phyloP scores from a whole-genome alignment of 202 grass and related monocot species.

The Panicum hallii region DNA sequence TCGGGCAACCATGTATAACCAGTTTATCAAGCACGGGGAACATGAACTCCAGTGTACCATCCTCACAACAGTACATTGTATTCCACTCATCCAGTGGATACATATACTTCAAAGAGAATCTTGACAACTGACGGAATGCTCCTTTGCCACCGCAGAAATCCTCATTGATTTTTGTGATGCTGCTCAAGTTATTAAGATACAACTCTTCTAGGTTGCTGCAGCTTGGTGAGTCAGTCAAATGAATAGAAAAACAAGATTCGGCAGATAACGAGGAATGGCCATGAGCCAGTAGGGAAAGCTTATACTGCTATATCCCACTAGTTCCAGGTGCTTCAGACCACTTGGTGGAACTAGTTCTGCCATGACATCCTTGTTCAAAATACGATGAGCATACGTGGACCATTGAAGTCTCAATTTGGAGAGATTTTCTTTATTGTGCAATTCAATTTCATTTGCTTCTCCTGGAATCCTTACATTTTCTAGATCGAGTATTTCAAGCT shows the following conservation, averaged over 20 bases:
- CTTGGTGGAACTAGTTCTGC: not conserved
- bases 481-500: not conserved
- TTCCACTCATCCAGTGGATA: not conserved
- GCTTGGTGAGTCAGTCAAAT: accelerated
- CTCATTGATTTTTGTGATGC: not conserved
- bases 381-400: not conserved
- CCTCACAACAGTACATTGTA: not conserved
- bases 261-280: not conserved
- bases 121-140: not conserved
- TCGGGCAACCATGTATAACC: accelerated
- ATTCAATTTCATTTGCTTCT: not conserved
- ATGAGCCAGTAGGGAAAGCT: not conserved
- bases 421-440: not conserved
- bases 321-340: no score
- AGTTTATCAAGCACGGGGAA: not conserved
- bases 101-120: accelerated
- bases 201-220: not conserved
- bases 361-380: not conserved
- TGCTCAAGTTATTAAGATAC: accelerated
- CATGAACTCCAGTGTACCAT: not conserved
- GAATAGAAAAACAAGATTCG: not conserved
- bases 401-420: not conserved
- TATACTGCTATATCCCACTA: not conserved
- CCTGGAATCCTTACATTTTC: not conserved
- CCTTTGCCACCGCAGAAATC: not conserved